Evolutionary conservation across 768 basidiomycete species (phyloP), one percentile per base, ranked within the genome.

Genomic region (Boletus rufocinnamomeus): DNA sequence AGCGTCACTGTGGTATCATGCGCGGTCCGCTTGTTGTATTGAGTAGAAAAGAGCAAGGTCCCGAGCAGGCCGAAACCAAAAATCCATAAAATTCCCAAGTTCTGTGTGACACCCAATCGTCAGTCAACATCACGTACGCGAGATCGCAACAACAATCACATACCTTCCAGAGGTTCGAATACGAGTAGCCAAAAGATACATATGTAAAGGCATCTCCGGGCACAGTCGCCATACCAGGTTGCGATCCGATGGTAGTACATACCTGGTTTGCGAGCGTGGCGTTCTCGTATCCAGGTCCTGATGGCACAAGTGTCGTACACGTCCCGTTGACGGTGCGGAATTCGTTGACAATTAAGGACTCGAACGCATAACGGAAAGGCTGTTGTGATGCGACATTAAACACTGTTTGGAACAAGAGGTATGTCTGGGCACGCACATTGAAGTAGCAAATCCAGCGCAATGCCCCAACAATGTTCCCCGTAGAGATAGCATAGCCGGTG

Each of bases 341-440:
- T 64, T 85, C 84, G 69, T 84, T 84, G 47, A 76, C 70, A 73
- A 85, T 65, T 66, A 56, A 28, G 4, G 66, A 58, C 51, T 70
- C 64, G 21, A 68, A 68, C 13, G 58, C 54, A 30, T 63, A 69
- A 64, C 67, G 57, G 61, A 66, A 44, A 76, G 74, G 58, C 77
- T 76, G 30, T 74, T 64, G 23, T 14, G 30, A 47, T 2, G 1
- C 0, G 69, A 60, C 66, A 73, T 76, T n/a, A 0, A 72, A 70
- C 72, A 80, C 75, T 53, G 44, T 0, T 55, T 57, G 52, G 34
- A 63, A n/a, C 35, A 13, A 59, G 75, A 75, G 49, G 71, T 74
- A 70, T 34, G 76, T 57, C 66, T 73, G 77, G 34, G 75, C 72
- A 41, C 67, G 38, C 30, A 70, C 67, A 21, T 69, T 65, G 6